phyloP scores from a whole-genome alignment of 73 alveolate genomes.

The Tetrahymena malaccensis region DNA sequence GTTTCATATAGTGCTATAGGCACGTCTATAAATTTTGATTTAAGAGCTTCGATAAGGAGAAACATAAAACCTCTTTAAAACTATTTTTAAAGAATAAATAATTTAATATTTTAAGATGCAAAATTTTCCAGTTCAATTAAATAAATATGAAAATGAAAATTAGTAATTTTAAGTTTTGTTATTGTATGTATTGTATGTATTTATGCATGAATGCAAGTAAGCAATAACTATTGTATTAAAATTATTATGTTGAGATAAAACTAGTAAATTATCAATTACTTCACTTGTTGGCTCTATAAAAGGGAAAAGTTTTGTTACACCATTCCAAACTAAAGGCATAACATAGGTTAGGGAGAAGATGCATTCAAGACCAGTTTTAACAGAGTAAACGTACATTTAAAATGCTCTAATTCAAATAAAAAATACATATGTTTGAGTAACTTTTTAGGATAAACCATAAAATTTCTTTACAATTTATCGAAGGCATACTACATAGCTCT shows the following conservation, averaged over 20 bases:
- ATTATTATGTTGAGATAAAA: not conserved
- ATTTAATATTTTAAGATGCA: not conserved
- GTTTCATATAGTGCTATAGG: conserved; percentile 48
- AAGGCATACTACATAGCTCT: not conserved
- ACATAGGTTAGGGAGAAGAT: conserved; percentile 16
- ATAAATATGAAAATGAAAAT: too few species aligned
- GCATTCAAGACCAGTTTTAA: conserved; percentile 24
- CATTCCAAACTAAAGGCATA: conserved; percentile 37
- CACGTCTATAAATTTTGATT: conserved; percentile 31
- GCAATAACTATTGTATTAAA: not conserved
- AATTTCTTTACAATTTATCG: not conserved
- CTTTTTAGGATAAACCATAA: not conserved
- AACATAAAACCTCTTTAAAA: conserved; percentile 41
- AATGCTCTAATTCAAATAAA: conserved; percentile 6
- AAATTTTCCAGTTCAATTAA: not conserved
- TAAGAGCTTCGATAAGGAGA: conserved; percentile 18
- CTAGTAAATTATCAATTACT: not conserved
- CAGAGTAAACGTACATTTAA: conserved; percentile 35
- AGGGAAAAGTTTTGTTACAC: conserved; percentile 12
- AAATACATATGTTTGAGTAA: not conserved
- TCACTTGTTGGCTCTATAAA: not conserved
- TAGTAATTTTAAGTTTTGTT: not conserved
- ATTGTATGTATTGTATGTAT: too few species aligned
- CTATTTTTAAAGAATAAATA: not conserved
- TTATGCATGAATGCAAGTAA: not conserved